phyloP scores from a whole-genome alignment of 805 yeast genomes.

The Suhomyces xylopsoci region DNA sequence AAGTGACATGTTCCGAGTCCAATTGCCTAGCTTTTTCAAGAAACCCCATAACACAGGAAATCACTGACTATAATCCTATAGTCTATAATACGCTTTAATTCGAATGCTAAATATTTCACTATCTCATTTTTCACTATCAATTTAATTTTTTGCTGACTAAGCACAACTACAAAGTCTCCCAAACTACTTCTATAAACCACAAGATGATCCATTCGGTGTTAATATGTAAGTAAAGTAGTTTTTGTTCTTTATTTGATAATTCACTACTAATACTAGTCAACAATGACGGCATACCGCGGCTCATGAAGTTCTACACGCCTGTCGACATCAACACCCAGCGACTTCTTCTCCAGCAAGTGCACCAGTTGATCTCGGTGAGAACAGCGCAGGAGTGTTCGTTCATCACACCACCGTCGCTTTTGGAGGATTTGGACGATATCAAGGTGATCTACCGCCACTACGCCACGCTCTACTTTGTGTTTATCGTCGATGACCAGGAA shows the following conservation, averaged over 20 bases:
- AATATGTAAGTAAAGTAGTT: conserved; percentile 68
- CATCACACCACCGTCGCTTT: conserved; percentile 80
- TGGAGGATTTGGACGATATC: conserved; percentile 68
- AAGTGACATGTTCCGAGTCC: conserved; percentile 28
- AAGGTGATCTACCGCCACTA: conserved; percentile 91
- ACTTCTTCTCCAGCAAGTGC: conserved; percentile 74
- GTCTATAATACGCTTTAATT: no score
- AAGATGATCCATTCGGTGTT: conserved; percentile 82
- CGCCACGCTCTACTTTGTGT: conserved; percentile 94
- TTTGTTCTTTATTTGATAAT: background rate
- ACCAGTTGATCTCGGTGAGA: conserved; percentile 69
- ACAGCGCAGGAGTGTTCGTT: conserved; percentile 81
- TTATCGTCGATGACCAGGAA: conserved; percentile 94
- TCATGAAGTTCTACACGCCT: conserved; percentile 89
- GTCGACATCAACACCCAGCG: conserved; percentile 83
- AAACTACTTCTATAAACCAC: background rate
- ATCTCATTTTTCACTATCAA: no score
- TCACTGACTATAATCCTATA: no score
- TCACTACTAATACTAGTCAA: conserved; percentile 51
- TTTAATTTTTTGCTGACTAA: background rate
- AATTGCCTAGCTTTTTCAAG: background rate
- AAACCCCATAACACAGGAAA: no score
- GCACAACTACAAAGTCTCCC: background rate
- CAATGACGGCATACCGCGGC: conserved; percentile 84
- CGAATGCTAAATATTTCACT: no score